Percentiles rank a stretch among this genome's conserved stretches.
Conservation (phyloP, 176 grass and related monocot species). For the Bothriochloa decipiens region DNA sequence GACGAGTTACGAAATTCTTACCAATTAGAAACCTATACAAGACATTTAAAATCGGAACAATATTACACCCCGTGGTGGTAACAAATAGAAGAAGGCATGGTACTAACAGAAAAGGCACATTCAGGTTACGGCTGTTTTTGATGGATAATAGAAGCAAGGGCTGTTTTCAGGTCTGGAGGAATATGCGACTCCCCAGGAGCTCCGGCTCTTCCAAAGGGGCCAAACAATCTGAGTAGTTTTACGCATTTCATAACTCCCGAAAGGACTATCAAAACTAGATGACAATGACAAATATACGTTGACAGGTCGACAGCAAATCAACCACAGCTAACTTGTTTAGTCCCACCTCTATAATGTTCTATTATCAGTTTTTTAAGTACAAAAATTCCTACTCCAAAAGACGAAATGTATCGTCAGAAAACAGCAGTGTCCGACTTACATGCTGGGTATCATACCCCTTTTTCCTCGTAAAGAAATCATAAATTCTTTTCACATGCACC, state of each 20-base stretch:
- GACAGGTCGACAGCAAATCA: background rate
- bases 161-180: no score
- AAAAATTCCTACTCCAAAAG: constrained; percentile 35
- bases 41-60: no score
- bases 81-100: no score
- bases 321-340: constrained; percentile 15
- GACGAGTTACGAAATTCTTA: no score
- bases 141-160: no score
- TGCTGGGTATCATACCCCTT: background rate
- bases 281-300: background rate
- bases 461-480: background rate
- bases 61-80: no score
- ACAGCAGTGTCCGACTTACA: constrained; percentile 4
- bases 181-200: background rate
- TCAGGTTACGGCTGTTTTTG: no score
- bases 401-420: constrained; percentile 18
- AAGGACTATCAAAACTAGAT: no score
- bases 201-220: no score
- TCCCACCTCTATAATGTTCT: constrained; percentile 23
- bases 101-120: no score
- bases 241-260: background rate
- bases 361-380: constrained; percentile 26
- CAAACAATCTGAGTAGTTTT: background rate
- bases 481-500: constrained; percentile 18
- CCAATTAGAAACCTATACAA: no score